Conservation (phyloP, 129 eudicot species). For the Chrysanthemum seticuspe region DNA sequence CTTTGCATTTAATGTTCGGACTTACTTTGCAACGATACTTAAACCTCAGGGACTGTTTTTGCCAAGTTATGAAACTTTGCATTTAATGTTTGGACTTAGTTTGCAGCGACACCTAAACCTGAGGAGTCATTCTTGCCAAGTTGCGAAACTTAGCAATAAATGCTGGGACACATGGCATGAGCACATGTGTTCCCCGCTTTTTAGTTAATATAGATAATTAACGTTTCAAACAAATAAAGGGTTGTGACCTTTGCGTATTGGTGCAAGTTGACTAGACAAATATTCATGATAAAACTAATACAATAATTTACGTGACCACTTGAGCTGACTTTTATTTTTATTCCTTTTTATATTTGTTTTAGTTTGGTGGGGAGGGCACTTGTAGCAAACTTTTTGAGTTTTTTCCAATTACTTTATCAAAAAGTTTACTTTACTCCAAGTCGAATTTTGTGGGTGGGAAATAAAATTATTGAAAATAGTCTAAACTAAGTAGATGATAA, state of each 20-base stretch:
- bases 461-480: neutral
- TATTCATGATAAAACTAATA: neutral
- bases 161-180: too few relatives aligned
- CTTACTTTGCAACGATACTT: too few relatives aligned
- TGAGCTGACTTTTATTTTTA: slow-evolving; percentile 5
- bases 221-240: too few relatives aligned
- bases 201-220: too few relatives aligned
- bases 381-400: slow-evolving; percentile 7
- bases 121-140: too few relatives aligned
- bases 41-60: too few relatives aligned
- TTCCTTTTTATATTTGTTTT: slow-evolving; percentile 1
- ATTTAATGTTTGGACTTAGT: too few relatives aligned
- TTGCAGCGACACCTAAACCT: too few relatives aligned
- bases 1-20: too few relatives aligned
- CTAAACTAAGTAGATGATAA: neutral
- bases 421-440: neutral
- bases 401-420: neutral
- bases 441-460: slow-evolving; percentile 5
- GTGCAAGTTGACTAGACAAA: slow-evolving; percentile 20
- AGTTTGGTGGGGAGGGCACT: slow-evolving; percentile 28
- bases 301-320: slow-evolving; percentile 10
- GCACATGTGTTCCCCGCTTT: too few relatives aligned
- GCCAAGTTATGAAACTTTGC: too few relatives aligned
- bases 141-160: too few relatives aligned
- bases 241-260: slow-evolving; percentile 4